Percentiles rank a stretch among this genome's conserved stretches.
Conservation (phyloP, 495 filamentous ascomycete genomes). For the Chaetomidium leptoderma region DNA sequence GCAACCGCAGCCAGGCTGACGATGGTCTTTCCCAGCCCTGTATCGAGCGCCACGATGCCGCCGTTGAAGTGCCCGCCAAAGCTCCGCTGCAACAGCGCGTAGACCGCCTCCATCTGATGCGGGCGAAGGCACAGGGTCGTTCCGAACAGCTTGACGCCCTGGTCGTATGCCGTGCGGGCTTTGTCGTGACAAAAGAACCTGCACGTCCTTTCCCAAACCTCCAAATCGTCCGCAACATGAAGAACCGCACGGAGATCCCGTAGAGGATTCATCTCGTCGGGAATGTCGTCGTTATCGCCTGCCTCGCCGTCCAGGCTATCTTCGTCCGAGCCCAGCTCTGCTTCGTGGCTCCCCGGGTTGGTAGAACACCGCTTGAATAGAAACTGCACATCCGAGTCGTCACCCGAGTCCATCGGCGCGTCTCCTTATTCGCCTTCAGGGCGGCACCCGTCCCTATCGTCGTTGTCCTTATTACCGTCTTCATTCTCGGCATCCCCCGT, state of each 20-base stretch:
- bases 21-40: conserved; percentile 1
- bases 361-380: neutral
- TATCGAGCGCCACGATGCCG: conserved; percentile 13
- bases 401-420: neutral
- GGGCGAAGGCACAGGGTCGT: neutral
- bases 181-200: neutral
- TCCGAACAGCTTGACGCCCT: neutral
- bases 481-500: neutral
- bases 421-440: neutral
- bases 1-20: conserved; percentile 11
- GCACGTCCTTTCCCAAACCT: neutral
- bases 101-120: neutral
- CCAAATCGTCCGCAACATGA: neutral
- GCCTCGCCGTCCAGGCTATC: neutral
- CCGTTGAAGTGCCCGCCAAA: conserved; percentile 1
- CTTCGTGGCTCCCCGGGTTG: neutral
- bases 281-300: neutral
- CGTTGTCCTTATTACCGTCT: neutral
- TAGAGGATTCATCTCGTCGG: neutral
- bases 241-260: neutral
- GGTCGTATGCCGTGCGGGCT: neutral
- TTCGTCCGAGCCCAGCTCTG: neutral
- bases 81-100: neutral
- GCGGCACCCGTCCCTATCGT: neutral
- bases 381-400: neutral